Conservation (phyloP, 139 green algal species). For the Cymbomonas tetramitiformis region DNA sequence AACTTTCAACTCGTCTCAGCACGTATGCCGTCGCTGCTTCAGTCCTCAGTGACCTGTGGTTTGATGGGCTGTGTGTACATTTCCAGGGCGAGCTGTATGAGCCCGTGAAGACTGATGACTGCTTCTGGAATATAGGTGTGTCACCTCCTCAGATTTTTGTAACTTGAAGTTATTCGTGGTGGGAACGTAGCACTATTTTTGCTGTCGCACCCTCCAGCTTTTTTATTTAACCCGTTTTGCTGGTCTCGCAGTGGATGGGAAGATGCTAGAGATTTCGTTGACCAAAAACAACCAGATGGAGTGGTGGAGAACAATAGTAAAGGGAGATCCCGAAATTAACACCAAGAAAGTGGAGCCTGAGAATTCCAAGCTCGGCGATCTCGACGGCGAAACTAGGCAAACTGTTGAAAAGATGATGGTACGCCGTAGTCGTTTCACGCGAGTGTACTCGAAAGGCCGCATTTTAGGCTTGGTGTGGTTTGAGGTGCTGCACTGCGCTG, state of each 20-base stretch:
- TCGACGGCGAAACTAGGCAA: slow-evolving; percentile 78
- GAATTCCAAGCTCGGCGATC: slow-evolving; percentile 78
- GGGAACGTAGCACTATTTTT: not conserved
- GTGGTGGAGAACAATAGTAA: slow-evolving; percentile 76
- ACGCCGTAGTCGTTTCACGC: no score
- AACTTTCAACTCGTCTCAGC: slow-evolving; percentile 36
- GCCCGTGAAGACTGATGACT: slow-evolving; percentile 69
- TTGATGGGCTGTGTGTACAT: no score
- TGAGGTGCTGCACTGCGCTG: no score
- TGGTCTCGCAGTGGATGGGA: slow-evolving; percentile 39
- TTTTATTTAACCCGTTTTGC: slow-evolving; percentile 1
- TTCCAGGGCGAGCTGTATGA: slow-evolving; percentile 58
- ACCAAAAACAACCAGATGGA: slow-evolving; percentile 69
- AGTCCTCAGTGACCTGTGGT: not conserved
- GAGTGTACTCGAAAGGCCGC: no score
- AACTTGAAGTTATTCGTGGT: not conserved
- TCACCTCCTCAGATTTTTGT: no score
- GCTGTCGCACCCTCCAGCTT: no score
- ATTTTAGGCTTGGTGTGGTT: no score
- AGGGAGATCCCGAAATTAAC: slow-evolving; percentile 72
- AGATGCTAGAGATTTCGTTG: slow-evolving; percentile 60
- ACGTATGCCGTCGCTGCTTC: not conserved
- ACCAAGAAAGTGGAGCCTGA: slow-evolving; percentile 84
- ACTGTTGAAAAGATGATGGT: slow-evolving; percentile 89
- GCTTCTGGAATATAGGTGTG: slow-evolving; percentile 67